phyloP scores from a whole-genome alignment of 2,329 filamentous ascomycete species.

The Thelonectria blattea region DNA sequence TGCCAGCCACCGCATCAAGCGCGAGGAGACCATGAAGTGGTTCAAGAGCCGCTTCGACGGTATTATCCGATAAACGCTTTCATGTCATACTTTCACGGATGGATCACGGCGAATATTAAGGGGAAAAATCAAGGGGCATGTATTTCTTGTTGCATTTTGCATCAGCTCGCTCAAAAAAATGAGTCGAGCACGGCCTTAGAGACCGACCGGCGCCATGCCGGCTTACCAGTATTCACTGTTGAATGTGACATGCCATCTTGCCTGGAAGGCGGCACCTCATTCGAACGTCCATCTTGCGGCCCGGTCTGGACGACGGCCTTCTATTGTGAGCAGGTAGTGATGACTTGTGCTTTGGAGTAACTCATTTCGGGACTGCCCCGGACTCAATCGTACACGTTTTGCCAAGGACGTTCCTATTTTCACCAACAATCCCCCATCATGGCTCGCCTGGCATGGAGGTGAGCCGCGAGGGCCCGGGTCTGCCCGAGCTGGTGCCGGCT shows the following conservation, averaged over 20 bases:
- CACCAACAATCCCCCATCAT: no score
- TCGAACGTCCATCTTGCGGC: slow-evolving; percentile 6
- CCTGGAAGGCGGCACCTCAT: slow-evolving; percentile 32
- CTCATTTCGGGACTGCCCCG: no score
- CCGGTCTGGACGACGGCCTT: neutral
- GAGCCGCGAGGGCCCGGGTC: no score
- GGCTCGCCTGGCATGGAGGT: no score
- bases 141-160: slow-evolving; percentile 54
- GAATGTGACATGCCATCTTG: slow-evolving; percentile 46
- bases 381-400: no score
- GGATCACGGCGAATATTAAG: slow-evolving; percentile 49
- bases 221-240: slow-evolving; percentile 55
- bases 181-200: slow-evolving; percentile 73
- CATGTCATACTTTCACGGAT: slow-evolving; percentile 45
- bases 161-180: slow-evolving; percentile 59
- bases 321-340: neutral
- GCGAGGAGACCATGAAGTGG: slow-evolving; percentile 97
- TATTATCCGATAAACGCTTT: slow-evolving; percentile 86
- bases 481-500: no score
- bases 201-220: slow-evolving; percentile 73
- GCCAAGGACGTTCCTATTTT: no score
- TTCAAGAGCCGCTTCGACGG: slow-evolving; percentile 91
- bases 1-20: slow-evolving; percentile 89
- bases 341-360: no score
- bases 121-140: slow-evolving; percentile 47